Base-by-base conservation (phyloP, 2,329 filamentous ascomycete genomes). In the Metarhizium rileyi region DNA sequence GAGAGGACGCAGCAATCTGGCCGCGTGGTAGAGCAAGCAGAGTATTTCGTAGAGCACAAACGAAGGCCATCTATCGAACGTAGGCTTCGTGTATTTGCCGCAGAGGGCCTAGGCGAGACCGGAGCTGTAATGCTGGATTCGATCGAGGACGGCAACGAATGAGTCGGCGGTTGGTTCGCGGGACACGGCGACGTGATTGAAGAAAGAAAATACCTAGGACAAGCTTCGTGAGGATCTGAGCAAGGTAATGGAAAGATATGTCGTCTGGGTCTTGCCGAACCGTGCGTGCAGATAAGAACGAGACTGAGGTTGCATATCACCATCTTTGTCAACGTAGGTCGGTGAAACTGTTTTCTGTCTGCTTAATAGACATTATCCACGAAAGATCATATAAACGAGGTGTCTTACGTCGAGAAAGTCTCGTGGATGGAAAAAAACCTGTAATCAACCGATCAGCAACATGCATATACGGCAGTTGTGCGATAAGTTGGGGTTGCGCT, bases 1-100 rank as follows among this genome's bases (percentile, higher is more conserved):
- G 70, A 70, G 9, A 81, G 62, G 27, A 81, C 59, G 58, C 78
- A 81, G 58, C 73, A 75, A 55, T 73, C 73, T 60, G 30, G 70
- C 71, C 10, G 69, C 67, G 22, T 71, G 70, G 59, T 71, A 75
- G 44, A 74, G 63, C 16, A 80, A 54, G 55, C 80, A 81, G 53
- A 78, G 71, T 0, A 70, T 68, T 60, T 81, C 77, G 51, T 76
- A 78, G 25, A 79, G 62, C 12, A 78, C 53, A 43, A 80, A 69
- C 2, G 75, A 71, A 44, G 74, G 73, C 26, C 80, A 63, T 1
- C 74, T 79, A 44, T 64, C 65, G 12, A 66, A 61, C 16, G 68
- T 72, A 1, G 78, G 76, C 38, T 71, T 70, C 1, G 70, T 70
- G 57, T 78, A 80, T 52, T 73, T 73, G 4, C 72, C 71, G 55